Conservation (phyloP, 2,329 filamentous ascomycete species). For the Dactylellina leptospora region DNA sequence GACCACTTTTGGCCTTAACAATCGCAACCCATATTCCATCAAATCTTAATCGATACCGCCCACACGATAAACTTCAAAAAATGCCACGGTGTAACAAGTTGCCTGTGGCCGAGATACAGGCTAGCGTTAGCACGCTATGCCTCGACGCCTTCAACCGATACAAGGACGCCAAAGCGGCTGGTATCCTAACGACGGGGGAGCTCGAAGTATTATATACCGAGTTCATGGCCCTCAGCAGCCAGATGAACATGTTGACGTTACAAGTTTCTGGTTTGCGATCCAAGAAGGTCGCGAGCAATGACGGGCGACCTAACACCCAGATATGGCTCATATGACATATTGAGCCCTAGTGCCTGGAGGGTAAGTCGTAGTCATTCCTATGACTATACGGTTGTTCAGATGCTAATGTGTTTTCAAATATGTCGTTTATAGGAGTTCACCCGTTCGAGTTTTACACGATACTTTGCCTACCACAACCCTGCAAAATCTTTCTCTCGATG, state of each 20-base stretch:
- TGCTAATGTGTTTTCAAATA: no score
- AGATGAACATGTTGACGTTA: slow-evolving; percentile 45
- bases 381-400: no score
- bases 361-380: slow-evolving; percentile 4
- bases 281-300: slow-evolving; percentile 1
- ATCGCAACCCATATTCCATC: background rate
- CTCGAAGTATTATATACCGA: slow-evolving; percentile 31
- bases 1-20: background rate
- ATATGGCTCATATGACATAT: slow-evolving; percentile 32
- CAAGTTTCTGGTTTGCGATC: slow-evolving; percentile 35
- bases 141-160: slow-evolving; percentile 44
- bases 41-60: background rate
- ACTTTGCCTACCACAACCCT: no score
- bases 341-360: background rate
- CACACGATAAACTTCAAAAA: background rate
- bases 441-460: no score
- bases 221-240: slow-evolving; percentile 41
- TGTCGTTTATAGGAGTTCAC: no score
- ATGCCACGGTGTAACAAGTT: slow-evolving; percentile 51
- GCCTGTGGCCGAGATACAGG: slow-evolving; percentile 44
- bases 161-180: slow-evolving; percentile 40
- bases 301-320: slow-evolving; percentile 30
- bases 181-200: slow-evolving; percentile 11
- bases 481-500: no score
- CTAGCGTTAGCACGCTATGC: slow-evolving; percentile 52